Base-by-base conservation (phyloP, 805 yeast species). In the Suhomyces pyralidae region DNA sequence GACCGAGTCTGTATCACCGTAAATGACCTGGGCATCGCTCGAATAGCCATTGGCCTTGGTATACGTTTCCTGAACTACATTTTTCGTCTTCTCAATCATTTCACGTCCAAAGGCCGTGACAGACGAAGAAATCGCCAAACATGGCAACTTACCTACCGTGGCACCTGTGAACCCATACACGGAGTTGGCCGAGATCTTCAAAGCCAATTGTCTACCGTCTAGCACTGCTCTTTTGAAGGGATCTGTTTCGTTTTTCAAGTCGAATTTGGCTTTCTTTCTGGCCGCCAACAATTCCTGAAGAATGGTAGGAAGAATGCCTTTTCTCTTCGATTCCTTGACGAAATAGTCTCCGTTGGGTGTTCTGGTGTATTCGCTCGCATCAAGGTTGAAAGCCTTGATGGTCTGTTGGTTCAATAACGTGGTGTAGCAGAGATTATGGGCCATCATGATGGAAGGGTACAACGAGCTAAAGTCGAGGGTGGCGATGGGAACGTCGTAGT, bases 141-240 rank as follows among this genome's bases (percentile, higher is more conserved):
- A 96, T 0, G 99, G 99, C 51, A 94, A 78, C 64, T 94, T 93
- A 50, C 99, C 99, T 45, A 93, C 86, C 0, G 98, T 94, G 1
- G 99, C 99, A 70, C 99, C 99, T 0, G 99, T 94, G 71, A 94
- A 96, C 46, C 99, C 99, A 68, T 94, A 94, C 5, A 94, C 99
- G 1, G 99, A 96, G 68, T 94, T 94, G 1, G 99, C 99, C 10
- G 97, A 91, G 48, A 94, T 90, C 64, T 94, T 94, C 66, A 94
- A 77, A 0, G 99, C 99, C 62, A 94, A 77, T 71, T 94, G 99
- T 68, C 99, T 82, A 78, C 99, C 99, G 67, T 94, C 96, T 47
- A 96, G 79, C 32, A 94, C 98, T 64, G 91, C 96, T 60, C 89
- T 81, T 65, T 83, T 91, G 74, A 94, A 96, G 0, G 98, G 97